Base-by-base conservation (phyloP, 1,284 basidiomycete genomes). In the Peniophora sp. region DNA sequence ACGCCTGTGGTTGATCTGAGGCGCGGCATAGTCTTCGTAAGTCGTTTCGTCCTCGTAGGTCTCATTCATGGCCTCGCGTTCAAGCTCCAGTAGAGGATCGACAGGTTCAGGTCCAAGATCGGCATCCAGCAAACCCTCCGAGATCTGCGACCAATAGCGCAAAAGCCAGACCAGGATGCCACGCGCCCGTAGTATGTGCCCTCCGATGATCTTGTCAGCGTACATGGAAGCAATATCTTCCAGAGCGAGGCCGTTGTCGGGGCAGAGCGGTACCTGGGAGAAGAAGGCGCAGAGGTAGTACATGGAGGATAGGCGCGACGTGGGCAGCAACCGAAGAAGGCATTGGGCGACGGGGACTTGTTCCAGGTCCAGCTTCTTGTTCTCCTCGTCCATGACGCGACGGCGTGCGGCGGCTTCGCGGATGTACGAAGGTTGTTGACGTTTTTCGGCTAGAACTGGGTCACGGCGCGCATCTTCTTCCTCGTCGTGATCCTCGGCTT, bases 271-370 rank as follows among this genome's bases (percentile, higher is more conserved):
- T 10, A 67, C 57, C 56, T 65, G 62, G 11, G 62, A 62, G 61
- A 87, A 80, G 61, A 87, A 85, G 0, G 75, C 75, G 53, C 81
- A 69, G 20, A 86, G 70, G 59, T 86, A 86, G 19, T 77, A 68
- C 44, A 88, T 65, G 1, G 86, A 65, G 14, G 75, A 76, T 56
- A 83, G 74, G 43, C 77, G 69, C 8, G 75, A 65, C 0, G 73
- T 70, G 0, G 85, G 81, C 3, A 86, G 71, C 27, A 88, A 72
- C 3, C 78, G 78, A 16, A 88, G 70, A 32, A 86, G 62, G 48
- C 77, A 66, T 55, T 78, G 78, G 0, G 78, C 77, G 43, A 71
- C 64, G 10, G 56, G 60, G 56, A 81, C 63, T 32, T 72, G 70
- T 3, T 64, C 52, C 8, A 53, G 51, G 56, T 71, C 66, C 36